Conservation (phyloP, 331 rosid genomes). For the Ulmus americana region DNA sequence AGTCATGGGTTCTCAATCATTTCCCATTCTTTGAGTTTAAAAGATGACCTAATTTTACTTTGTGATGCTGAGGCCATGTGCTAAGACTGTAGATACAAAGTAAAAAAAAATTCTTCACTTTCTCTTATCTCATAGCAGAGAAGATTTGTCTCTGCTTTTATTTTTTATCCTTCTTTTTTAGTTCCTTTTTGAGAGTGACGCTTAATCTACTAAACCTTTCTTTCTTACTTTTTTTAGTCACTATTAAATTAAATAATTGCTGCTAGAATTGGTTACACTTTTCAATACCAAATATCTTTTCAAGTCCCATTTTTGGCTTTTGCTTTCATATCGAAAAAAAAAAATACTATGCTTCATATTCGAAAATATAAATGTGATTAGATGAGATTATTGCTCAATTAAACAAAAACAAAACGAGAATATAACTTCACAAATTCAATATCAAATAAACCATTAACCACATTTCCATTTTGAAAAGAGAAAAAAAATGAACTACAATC, state of each 20-base stretch:
- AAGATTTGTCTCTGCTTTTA: constrained; percentile 39
- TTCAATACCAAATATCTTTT: neutral
- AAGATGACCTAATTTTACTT: constrained; percentile 41
- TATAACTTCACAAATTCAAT: neutral
- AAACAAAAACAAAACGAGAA: constrained; percentile 6
- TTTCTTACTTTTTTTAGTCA: neutral
- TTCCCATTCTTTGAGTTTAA: constrained; percentile 46
- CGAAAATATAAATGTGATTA: too few species aligned
- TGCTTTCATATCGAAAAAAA: neutral
- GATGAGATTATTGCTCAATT: too few species aligned
- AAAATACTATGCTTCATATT: neutral
- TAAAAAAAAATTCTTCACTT: constrained; percentile 28
- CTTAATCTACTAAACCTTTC: constrained; percentile 24
- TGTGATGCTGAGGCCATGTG: constrained; percentile 62
- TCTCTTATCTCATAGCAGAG: constrained; percentile 39
- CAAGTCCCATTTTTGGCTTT: neutral
- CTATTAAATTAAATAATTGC: neutral
- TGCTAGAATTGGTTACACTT: neutral
- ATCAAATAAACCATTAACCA: neutral
- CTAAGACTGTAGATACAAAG: constrained; percentile 50
- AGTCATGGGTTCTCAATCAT: constrained; percentile 44
- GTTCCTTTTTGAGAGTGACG: constrained; percentile 28
- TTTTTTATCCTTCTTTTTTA: constrained; percentile 23
- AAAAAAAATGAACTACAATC: constrained; percentile 31
- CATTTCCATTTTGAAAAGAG: neutral